These are phyloP conservation scores for Collybia mongolica DNA, from an alignment of 768 basidiomycete species.

Conservation along the genomic window DNA sequence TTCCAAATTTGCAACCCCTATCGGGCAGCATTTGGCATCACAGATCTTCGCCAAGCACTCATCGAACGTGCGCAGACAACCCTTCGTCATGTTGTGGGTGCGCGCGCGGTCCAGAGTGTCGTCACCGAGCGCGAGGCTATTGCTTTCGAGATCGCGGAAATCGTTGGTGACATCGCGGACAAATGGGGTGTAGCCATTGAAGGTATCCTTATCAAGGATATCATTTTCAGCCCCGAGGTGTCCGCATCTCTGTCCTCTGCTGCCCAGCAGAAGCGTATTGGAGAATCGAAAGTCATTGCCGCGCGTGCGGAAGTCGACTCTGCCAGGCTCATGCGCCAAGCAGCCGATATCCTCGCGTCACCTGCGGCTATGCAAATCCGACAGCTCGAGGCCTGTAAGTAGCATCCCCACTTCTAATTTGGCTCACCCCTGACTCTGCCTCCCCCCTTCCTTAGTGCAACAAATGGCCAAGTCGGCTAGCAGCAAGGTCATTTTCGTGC, in stretches of 20 bases:
- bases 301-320: constrained; percentile 95
- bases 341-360: constrained; percentile 90
- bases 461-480: constrained; percentile 89
- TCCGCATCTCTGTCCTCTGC: constrained; percentile 91
- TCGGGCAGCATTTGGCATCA: constrained; percentile 92
- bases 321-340: constrained; percentile 94
- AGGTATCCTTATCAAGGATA: constrained; percentile 93
- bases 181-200: constrained; percentile 98
- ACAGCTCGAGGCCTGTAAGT: constrained; percentile 82
- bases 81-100: constrained; percentile 95
- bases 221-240: constrained; percentile 90
- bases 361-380: constrained; percentile 98
- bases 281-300: constrained; percentile 95
- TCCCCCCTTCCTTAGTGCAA: constrained; percentile 52
- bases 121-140: constrained; percentile 97
- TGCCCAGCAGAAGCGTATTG: constrained; percentile 95
- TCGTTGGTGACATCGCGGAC: constrained; percentile 88
- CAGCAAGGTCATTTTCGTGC: constrained; percentile 93
- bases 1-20: constrained; percentile 91
- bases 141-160: constrained; percentile 95
- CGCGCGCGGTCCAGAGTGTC: constrained; percentile 91
- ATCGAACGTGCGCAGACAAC: constrained; percentile 91
- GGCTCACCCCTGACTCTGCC: neutral
- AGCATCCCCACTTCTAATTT: neutral
- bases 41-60: constrained; percentile 83